Base-by-base conservation (phyloP, 139 green algal species). In the Picochlorum sp. region DNA sequence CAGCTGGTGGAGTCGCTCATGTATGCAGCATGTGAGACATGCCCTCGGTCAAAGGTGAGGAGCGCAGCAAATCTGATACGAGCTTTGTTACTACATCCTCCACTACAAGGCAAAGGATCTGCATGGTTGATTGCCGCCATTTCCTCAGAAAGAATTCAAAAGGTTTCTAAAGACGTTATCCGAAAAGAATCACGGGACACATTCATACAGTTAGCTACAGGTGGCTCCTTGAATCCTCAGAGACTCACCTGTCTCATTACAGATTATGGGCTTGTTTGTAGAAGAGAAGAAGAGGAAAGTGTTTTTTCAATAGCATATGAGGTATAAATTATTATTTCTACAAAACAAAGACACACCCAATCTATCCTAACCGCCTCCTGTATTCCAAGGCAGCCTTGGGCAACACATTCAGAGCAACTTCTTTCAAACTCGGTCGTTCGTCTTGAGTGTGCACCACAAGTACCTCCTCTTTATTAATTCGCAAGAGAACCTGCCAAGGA, bases 391-490 rank as follows among this genome's bases (percentile, higher is more conserved):
- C 47, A 23, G 37, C 60, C 6, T 44, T 45, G 11, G 83, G 80
- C 64, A 95, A 70, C 24, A 95, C 88, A 15, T 95, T 75, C 21
- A 94, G 63, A 13, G 86, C 71, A 18, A 95, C 88, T 30, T 95
- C 30, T 57, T 86, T 88, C 20, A 95, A 71, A 9, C 64, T 77
- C 18, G 87, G 88, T 75, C 82, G 81, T 21, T 60, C 67, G 0
- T 87, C 76, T 30, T 77, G 72, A 11, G 55, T 78, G 60, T 88
- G 86, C 50, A 95, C 73, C 41, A 80, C 30, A 5, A 68, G 64
- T 0, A 58, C 55, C 6, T 72, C 38, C 7, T 65, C 66, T 4
- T 57, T 18, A 0, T 52, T 30, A 37, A 76, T 76, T 24, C 83
- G 73, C 3, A 71, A 56, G 13, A 90, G 62, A 45, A 95, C 86